Conservation (phyloP, 129 eudicot species). For the Mikania micrantha region DNA sequence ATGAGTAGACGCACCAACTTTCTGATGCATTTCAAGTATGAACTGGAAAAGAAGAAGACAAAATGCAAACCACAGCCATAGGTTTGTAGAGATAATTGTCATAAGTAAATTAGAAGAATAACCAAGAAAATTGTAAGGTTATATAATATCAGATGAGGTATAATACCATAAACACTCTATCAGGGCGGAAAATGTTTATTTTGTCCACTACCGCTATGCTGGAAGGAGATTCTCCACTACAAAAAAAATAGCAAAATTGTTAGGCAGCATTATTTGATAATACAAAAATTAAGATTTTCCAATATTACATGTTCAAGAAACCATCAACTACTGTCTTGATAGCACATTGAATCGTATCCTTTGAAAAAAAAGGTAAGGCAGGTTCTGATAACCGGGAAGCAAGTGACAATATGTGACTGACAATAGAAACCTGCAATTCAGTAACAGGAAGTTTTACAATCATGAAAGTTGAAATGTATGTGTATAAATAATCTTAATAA, state of each 20-base stretch:
- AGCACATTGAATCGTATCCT: conserved; percentile 52
- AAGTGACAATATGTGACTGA: conserved; percentile 69
- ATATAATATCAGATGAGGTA: background rate
- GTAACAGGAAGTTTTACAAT: conserved; percentile 3
- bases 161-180: conserved; percentile 95
- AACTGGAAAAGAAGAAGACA: conserved; percentile 50
- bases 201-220: conserved; percentile 62
- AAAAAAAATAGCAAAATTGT: conserved; percentile 21
- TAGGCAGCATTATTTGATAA: background rate
- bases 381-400: conserved; percentile 69
- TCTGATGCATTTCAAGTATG: conserved; percentile 79
- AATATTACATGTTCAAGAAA: conserved; percentile 59
- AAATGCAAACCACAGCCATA: conserved; percentile 6
- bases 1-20: conserved; percentile 74
- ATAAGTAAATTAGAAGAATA: conserved; percentile 5
- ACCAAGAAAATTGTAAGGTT: background rate
- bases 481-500: background rate
- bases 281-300: background rate
- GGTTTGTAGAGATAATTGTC: background rate
- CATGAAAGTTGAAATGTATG: background rate
- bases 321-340: conserved; percentile 93
- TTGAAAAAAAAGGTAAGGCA: conserved; percentile 69
- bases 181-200: conserved; percentile 87
- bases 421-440: conserved; percentile 70
- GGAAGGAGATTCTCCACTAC: conserved; percentile 49